These are phyloP conservation scores for Lentinus tigrinus DNA, from an alignment of 768 basidiomycete species.

Conservation along the genomic window DNA sequence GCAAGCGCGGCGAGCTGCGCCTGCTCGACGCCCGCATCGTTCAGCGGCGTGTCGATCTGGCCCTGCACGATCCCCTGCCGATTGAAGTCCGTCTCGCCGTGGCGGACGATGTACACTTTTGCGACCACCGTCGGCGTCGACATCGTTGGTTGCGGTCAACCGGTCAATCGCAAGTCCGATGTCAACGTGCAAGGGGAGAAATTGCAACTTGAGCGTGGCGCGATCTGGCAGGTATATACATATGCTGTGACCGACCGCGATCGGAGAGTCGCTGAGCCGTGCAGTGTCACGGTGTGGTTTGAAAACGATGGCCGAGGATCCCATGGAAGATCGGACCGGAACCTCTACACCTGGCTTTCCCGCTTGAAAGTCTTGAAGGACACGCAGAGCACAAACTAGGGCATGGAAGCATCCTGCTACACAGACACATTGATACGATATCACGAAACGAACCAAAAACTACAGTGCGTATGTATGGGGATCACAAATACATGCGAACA, in stretches of 20 bases:
- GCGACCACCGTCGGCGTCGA: constrained; percentile 24
- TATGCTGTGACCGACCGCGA: too few relatives aligned
- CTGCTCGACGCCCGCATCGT: constrained; percentile 59
- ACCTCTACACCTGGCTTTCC: too few relatives aligned
- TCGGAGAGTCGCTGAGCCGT: too few relatives aligned
- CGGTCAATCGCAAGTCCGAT: too few relatives aligned
- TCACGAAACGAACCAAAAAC: constrained; percentile 11
- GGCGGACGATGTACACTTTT: constrained; percentile 66
- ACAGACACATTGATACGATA: constrained; percentile 1
- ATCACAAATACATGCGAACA: constrained; percentile 28
- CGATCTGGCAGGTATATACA: background rate
- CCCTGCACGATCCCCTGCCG: constrained; percentile 66
- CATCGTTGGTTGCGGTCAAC: background rate
- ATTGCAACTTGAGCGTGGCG: too few relatives aligned
- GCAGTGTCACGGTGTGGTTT: too few relatives aligned
- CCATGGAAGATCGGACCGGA: too few relatives aligned
- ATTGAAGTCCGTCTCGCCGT: constrained; percentile 79
- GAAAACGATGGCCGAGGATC: too few relatives aligned
- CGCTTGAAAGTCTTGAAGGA: too few relatives aligned
- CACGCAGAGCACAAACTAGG: too few relatives aligned
- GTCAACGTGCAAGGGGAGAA: background rate
- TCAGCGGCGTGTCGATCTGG: constrained; percentile 68
- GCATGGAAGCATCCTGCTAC: background rate
- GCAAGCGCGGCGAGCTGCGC: constrained; percentile 53
- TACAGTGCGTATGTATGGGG: constrained; percentile 22